Evolutionary conservation across 495 filamentous ascomycete species (phyloP), one percentile per base, ranked within the genome.

Genomic region (Podospora australis): DNA sequence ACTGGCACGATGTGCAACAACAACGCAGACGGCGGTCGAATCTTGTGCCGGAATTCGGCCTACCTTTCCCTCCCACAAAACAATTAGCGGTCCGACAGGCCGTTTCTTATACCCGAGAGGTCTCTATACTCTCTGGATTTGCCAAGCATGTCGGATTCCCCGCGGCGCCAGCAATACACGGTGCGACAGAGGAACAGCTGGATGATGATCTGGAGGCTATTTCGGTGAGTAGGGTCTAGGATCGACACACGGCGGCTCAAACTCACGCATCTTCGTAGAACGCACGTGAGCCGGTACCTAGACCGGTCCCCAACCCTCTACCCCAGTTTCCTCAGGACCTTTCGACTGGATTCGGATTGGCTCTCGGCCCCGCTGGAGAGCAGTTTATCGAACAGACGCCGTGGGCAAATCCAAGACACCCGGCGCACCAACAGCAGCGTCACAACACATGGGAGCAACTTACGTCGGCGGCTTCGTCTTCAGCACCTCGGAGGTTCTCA

Each of bases 101-200:
- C 56, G 76, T 86, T 32, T 83, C 87, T 36, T 96, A 96, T 65
- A 96, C 96, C 64, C 83, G 83, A 55, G 92, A 98, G 62, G 89
- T 98, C 4, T 90, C 88, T 5, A 77, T 96, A 11, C 76, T 98
- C 47, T 83, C 89, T 6, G 91, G 92, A 16, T 77, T 97, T 47
- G 88, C 90, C 6, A 96, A 95, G 64, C 87, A 96, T 65, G 79
- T 94, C 43, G 92, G 92, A 19, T 97, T 96, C 66, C 92, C 92
- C 22, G 91, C 91, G 25, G 91, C 91, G n/a, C 92, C 92, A 16
- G 74, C 82, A 9, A 80, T 98, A 52, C 68, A 75, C 21, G 77
- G 82, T 20, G 86, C 83, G 16, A 80, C 86, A 11, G 72, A 78
- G 8, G 71, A 80, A 14, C 88, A 95, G 50, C 67, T 89, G 20